Evolutionary conservation across 352 stramenopile species (phyloP).

Genomic region (Phytophthora sansomeana): DNA sequence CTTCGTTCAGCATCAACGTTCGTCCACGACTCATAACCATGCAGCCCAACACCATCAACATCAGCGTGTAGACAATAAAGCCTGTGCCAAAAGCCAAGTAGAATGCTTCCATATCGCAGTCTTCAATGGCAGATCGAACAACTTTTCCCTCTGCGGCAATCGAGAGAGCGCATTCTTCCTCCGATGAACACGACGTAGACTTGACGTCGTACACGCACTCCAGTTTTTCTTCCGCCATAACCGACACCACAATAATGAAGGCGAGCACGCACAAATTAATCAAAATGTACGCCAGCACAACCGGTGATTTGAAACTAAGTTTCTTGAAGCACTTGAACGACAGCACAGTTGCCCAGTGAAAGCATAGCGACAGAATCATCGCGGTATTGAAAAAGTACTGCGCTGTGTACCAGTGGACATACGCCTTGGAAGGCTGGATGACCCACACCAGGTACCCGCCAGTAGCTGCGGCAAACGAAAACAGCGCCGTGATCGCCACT

Average conservation of each 20-base stretch:
- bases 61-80: conserved; percentile 86
- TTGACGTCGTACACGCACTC: conserved; percentile 78
- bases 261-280: conserved; percentile 70
- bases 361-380: conserved; percentile 90
- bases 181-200: conserved; percentile 60
- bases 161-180: conserved; percentile 59
- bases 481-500: conserved; percentile 82
- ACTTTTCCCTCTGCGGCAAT: conserved; percentile 74
- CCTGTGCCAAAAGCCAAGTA: conserved; percentile 81
- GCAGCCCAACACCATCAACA: conserved; percentile 87
- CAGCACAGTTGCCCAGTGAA: conserved; percentile 86
- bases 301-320: conserved; percentile 79
- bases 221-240: conserved; percentile 62
- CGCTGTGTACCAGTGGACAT: conserved; percentile 85
- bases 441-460: conserved; percentile 86
- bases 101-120: conserved; percentile 83
- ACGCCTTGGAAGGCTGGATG: conserved; percentile 84
- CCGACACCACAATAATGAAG: conserved; percentile 72
- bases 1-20: conserved; percentile 88
- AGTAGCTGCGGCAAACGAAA: conserved; percentile 84
- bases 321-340: conserved; percentile 91
- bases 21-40: conserved; percentile 89
- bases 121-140: conserved; percentile 71
- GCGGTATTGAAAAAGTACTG: conserved; percentile 91
- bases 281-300: conserved; percentile 74